phyloP scores from a whole-genome alignment of 2,329 filamentous ascomycete genomes.

The Cercospora nicotianae region DNA sequence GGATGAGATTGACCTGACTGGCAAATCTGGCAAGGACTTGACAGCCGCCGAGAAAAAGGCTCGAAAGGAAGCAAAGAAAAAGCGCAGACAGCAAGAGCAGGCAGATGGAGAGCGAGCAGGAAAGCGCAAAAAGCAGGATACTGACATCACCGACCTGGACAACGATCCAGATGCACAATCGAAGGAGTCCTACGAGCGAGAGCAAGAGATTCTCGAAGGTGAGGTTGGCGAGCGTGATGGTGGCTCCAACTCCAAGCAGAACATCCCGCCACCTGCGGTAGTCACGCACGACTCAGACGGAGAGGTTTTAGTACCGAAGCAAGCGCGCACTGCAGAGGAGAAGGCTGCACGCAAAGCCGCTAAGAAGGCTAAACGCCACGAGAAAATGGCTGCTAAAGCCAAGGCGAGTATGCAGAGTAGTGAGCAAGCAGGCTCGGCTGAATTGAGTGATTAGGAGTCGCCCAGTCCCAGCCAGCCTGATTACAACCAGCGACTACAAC shows the following conservation, averaged over 20 bases:
- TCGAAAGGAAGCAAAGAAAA: slow-evolving; percentile 22
- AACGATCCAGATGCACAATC: slow-evolving; percentile 42
- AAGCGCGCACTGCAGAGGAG: slow-evolving; percentile 39
- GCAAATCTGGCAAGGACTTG: slow-evolving; percentile 15
- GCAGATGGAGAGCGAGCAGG: slow-evolving; percentile 21
- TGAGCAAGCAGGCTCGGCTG: background rate
- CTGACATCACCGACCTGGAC: slow-evolving; percentile 15
- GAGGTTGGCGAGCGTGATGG: slow-evolving; percentile 42
- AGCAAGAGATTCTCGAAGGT: slow-evolving; percentile 44
- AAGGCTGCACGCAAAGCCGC: slow-evolving; percentile 56
- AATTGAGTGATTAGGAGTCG: slow-evolving; percentile 1
- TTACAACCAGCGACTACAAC: background rate
- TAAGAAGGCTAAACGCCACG: slow-evolving; percentile 56
- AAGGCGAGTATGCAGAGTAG: background rate
- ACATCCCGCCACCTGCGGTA: slow-evolving; percentile 33
- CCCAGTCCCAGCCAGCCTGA: background rate
- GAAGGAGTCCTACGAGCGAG: slow-evolving; percentile 45
- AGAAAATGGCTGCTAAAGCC: slow-evolving; percentile 39
- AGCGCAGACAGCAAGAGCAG: slow-evolving; percentile 20
- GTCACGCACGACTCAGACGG: slow-evolving; percentile 29
- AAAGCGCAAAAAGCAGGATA: slow-evolving; percentile 25
- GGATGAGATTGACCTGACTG: slow-evolving; percentile 13
- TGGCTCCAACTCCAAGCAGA: slow-evolving; percentile 36
- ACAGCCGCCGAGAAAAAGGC: slow-evolving; percentile 17
- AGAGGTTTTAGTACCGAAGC: slow-evolving; percentile 23